Conservation (phyloP, 2,329 filamentous ascomycete species). For the Seiridium cupressi region DNA sequence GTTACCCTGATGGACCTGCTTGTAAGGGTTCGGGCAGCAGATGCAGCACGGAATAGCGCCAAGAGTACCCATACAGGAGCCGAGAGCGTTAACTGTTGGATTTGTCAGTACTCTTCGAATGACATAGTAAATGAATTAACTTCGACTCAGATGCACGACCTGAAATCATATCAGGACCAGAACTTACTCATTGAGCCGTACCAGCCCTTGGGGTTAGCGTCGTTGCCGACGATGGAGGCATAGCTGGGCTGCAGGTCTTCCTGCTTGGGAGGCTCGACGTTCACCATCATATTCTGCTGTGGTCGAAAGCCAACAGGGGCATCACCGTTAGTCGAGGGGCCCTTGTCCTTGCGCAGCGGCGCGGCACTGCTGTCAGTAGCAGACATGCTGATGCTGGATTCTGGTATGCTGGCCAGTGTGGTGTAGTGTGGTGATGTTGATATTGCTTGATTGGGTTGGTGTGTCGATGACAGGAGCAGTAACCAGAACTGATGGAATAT, state of each 20-base stretch:
- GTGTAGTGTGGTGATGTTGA: neutral
- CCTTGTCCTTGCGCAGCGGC: conserved; percentile 18
- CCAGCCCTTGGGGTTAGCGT: conserved; percentile 77
- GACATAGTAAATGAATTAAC: neutral
- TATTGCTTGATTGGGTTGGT: too few species aligned
- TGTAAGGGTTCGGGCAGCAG: conserved; percentile 93
- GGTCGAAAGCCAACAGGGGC: conserved; percentile 41
- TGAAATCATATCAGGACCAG: too few species aligned
- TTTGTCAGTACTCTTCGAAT: neutral
- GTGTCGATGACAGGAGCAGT: too few species aligned
- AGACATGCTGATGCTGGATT: neutral
- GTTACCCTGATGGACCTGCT: conserved; percentile 86
- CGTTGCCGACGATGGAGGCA: conserved; percentile 61
- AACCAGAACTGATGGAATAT: too few species aligned
- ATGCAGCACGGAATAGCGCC: conserved; percentile 92
- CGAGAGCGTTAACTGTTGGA: conserved; percentile 66
- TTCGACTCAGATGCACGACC: too few species aligned
- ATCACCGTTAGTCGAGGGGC: conserved; percentile 16
- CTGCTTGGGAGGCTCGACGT: conserved; percentile 74
- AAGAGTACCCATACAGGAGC: conserved; percentile 69
- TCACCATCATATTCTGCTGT: conserved; percentile 51
- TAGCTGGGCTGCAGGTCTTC: conserved; percentile 86
- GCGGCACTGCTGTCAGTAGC: neutral
- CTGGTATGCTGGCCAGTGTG: neutral
- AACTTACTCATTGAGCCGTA: conserved; percentile 81